Percentiles rank a stretch among this genome's conserved stretches.
Conservation (phyloP, 192 early-diverging fungal species). For the Glomus cerebriforme region DNA sequence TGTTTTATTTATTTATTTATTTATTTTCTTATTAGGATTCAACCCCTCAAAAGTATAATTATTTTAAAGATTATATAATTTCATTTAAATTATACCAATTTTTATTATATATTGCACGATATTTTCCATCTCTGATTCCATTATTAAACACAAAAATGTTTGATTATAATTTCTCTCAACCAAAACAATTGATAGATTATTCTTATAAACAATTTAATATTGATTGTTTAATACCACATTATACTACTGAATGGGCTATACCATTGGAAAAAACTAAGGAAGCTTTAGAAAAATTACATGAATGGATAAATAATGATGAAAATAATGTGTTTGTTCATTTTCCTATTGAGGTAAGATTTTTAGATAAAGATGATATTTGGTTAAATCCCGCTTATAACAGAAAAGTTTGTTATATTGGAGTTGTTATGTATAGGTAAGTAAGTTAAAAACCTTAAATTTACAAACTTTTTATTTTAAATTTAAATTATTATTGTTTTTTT, state of each 20-base stretch:
- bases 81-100: conserved; percentile 56
- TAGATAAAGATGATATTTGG: conserved; percentile 67
- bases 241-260: conserved; percentile 79
- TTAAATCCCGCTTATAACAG: conserved; percentile 66
- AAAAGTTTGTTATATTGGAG: conserved; percentile 73
- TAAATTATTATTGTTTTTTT: conserved; percentile 4
- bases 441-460: no score
- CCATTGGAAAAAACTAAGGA: conserved; percentile 57
- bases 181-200: conserved; percentile 57
- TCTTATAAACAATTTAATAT: conserved; percentile 68
- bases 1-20: no score
- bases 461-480: background rate
- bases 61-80: conserved; percentile 35
- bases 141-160: conserved; percentile 57
- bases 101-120: conserved; percentile 59
- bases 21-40: background rate
- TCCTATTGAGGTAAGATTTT: conserved; percentile 74
- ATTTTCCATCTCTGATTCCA: conserved; percentile 50
- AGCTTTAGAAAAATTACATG: conserved; percentile 55
- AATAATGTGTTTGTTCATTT: conserved; percentile 56
- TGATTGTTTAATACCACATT: conserved; percentile 71
- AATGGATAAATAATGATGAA: conserved; percentile 51
- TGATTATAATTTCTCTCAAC: conserved; percentile 47
- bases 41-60: background rate
- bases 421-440: conserved; percentile 67